phyloP scores from a whole-genome alignment of 2,329 filamentous ascomycete genomes.

The Sordariomycetes sp. region DNA sequence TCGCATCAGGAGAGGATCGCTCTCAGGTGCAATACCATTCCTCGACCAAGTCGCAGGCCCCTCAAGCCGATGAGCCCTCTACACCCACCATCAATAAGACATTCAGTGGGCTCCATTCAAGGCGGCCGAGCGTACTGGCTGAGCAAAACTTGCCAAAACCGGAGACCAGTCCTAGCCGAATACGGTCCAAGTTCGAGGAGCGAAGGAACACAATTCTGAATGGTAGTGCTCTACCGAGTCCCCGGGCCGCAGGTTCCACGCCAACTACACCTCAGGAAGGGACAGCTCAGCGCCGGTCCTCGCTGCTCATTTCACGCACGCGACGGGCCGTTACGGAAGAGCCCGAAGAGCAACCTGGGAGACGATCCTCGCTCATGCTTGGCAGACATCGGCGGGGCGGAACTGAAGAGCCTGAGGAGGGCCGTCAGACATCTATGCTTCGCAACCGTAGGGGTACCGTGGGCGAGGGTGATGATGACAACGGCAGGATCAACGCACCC shows the following conservation, averaged over 20 bases:
- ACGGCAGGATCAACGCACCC: slow-evolving; percentile 43
- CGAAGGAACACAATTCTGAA: slow-evolving; percentile 37
- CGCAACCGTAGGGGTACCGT: slow-evolving; percentile 36
- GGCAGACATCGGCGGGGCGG: slow-evolving; percentile 32
- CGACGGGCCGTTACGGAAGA: slow-evolving; percentile 41
- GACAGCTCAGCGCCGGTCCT: slow-evolving; percentile 36
- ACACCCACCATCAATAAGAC: slow-evolving; percentile 38
- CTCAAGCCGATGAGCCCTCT: slow-evolving; percentile 19
- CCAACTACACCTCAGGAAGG: slow-evolving; percentile 31
- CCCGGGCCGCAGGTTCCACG: slow-evolving; percentile 28
- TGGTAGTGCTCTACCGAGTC: slow-evolving; percentile 33
- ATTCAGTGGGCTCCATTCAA: slow-evolving; percentile 21
- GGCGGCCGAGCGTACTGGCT: slow-evolving; percentile 28
- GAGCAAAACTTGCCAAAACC: slow-evolving; percentile 27
- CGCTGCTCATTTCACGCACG: slow-evolving; percentile 35
- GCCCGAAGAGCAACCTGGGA: slow-evolving; percentile 32
- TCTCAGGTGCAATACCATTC: slow-evolving; percentile 4
- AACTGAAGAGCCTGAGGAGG: slow-evolving; percentile 39
- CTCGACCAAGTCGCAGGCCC: no score
- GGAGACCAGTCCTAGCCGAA: slow-evolving; percentile 29
- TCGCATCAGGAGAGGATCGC: slow-evolving; percentile 4
- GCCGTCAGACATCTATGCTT: slow-evolving; percentile 31
- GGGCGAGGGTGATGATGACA: slow-evolving; percentile 39
- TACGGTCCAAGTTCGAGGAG: slow-evolving; percentile 44
- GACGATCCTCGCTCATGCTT: slow-evolving; percentile 39